phyloP scores from a whole-genome alignment of 257 asterid genomes.

The Jacaranda mimosifolia region DNA sequence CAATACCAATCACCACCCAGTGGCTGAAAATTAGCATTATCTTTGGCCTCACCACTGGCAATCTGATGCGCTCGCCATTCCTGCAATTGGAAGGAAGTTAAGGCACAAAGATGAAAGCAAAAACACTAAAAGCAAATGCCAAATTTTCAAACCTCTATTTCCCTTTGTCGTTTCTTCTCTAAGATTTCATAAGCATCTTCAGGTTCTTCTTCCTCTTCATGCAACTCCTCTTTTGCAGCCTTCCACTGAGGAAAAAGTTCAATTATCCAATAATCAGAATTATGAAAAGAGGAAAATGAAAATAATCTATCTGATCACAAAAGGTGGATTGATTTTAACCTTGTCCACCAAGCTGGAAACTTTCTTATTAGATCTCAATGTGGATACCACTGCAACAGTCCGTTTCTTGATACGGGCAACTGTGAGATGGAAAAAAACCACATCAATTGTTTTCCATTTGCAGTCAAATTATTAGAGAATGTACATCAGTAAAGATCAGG shows the following conservation, averaged over 20 bases:
- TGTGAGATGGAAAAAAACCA: conserved; percentile 36
- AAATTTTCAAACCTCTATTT: conserved; percentile 78
- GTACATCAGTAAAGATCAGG: background rate
- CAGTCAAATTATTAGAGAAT: background rate
- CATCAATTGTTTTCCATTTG: conserved; percentile 29
- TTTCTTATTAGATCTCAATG: conserved; percentile 89
- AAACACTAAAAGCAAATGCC: background rate
- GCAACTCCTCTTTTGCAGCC: conserved; percentile 97
- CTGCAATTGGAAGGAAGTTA: conserved; percentile 53
- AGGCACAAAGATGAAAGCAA: background rate
- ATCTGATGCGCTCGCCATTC: conserved; percentile 92
- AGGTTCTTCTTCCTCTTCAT: conserved; percentile 86
- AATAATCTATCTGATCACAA: background rate
- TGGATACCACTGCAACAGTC: conserved; percentile 68
- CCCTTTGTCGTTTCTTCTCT: conserved; percentile 84
- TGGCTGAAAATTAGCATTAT: conserved; percentile 96
- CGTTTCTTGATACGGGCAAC: conserved; percentile 81
- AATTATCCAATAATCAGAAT: background rate
- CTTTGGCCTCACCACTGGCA: conserved; percentile 91
- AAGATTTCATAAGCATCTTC: conserved; percentile 72
- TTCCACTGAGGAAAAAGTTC: conserved; percentile 72
- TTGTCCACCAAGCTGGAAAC: conserved; percentile 97
- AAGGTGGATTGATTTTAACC: conserved; percentile 51
- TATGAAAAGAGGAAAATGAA: background rate
- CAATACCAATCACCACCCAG: conserved; percentile 97